Evolutionary conservation across 768 basidiomycete species (phyloP), one percentile per base, ranked within the genome.

Genomic region (Psilocybe sp.): DNA sequence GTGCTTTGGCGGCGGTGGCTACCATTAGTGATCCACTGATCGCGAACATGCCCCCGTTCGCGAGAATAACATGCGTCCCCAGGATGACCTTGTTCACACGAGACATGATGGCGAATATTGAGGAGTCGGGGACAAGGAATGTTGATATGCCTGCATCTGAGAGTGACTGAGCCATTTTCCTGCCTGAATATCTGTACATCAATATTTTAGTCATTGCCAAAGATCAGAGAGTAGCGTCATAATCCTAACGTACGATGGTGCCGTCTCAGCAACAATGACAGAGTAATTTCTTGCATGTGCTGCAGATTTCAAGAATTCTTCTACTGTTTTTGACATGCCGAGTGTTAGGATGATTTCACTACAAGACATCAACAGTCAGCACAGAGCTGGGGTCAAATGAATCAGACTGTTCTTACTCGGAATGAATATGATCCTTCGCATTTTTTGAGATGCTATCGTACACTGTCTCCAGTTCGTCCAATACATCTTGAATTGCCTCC

Each of bases 71-170:
- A 67, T 98, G 96, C 10, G 94, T 89, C 23, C 94, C 92, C 40
- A 99, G 78, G 51, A 99, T 84, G 58, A 98, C 88, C 69, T 99
- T 99, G 73, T 94, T 96, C 53, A 96, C 89, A 52, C 96, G 85
- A 4, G 97, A 96, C 85, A 98, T 92, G 55, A 99, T 79, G 10
- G 94, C 92, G 64, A 89, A 96, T 65, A 98, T 86, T 19, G 93
- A 94, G 7, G 92, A 94, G 68, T 98, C 96, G 37, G 97, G 96
- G 45, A 98, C 87, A 42, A 99, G 87, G 64, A 98, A 89, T n/a
- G 94, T 96, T 5, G 92, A 92, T 55, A 98, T 93, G 42, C 85
- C 85, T 13, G 84, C 79, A 3, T 82, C 71, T 4, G 94, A 90
- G 18, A 98, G 76, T 2, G 87, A 80, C 58, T 81, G 73, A 1